Percentiles rank a stretch among this genome's conserved stretches.
Conservation (phyloP, 257 asterid genomes). For the Solanum ahanhuiri region DNA sequence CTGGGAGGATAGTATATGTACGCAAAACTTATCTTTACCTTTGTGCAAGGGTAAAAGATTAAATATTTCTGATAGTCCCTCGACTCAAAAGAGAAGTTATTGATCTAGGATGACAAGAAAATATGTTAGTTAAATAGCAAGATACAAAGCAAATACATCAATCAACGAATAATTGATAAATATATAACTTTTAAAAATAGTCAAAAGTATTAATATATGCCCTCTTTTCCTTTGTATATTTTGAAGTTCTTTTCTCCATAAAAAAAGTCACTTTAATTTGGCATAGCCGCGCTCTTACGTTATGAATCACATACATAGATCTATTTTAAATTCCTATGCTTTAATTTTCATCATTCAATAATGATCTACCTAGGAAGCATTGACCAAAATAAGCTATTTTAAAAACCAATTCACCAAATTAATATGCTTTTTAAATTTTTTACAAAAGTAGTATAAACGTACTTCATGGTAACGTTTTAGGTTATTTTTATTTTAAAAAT, state of each 20-base stretch:
- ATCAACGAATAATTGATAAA: neutral
- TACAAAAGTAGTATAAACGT: no score
- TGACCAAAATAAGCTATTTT: no score
- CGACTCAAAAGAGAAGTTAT: neutral
- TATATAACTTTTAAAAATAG: neutral
- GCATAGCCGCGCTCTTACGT: no score
- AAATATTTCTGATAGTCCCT: neutral
- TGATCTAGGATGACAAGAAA: neutral
- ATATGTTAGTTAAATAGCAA: neutral
- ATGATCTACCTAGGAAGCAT: no score
- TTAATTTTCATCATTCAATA: no score
- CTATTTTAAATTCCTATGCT: no score
- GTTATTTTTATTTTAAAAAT: no score
- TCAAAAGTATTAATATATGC: neutral
- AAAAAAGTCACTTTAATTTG: neutral
- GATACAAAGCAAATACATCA: neutral
- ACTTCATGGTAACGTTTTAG: no score
- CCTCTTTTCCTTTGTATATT: neutral
- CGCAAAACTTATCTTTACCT: no score
- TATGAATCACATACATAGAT: no score
- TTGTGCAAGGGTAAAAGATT: neutral
- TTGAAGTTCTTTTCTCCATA: neutral
- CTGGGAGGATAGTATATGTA: neutral
- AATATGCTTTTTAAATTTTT: no score
- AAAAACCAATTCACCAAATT: no score